Conservation (phyloP, 768 basidiomycete genomes). For the Russula olivacea region DNA sequence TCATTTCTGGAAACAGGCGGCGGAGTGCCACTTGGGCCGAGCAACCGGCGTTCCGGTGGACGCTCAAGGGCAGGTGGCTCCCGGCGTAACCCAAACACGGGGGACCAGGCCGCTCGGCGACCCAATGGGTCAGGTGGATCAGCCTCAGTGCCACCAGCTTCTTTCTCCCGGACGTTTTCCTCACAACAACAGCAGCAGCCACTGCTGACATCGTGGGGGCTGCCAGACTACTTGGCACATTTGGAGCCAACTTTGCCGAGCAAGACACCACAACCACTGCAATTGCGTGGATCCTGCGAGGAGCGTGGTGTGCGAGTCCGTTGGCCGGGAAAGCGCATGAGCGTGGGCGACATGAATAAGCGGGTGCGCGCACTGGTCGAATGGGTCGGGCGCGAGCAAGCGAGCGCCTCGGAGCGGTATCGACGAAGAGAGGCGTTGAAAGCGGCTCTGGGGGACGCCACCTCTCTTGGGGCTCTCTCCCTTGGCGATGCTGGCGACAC, state of each 20-base stretch:
- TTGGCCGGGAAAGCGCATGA: conserved; percentile 92
- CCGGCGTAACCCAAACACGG: conserved; percentile 40
- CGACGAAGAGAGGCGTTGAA: conserved; percentile 64
- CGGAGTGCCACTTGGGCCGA: conserved; percentile 11
- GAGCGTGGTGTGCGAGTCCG: conserved; percentile 83
- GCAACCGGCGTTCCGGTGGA: conserved; percentile 39
- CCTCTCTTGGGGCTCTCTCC: conserved; percentile 10
- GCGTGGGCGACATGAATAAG: conserved; percentile 97
- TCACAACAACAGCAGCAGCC: conserved; percentile 64
- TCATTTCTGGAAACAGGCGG: conserved; percentile 17
- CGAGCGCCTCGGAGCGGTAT: conserved; percentile 62
- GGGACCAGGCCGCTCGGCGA: conserved; percentile 27
- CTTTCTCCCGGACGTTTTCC: conserved; percentile 54
- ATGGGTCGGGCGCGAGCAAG: conserved; percentile 89
- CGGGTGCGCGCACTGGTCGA: conserved; percentile 85
- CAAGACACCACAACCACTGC: conserved; percentile 65
- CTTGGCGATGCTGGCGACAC: conserved; percentile 31
- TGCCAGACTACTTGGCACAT: conserved; percentile 90
- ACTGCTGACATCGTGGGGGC: conserved; percentile 77
- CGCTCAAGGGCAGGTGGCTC: conserved; percentile 41
- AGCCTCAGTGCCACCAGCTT: conserved; percentile 33
- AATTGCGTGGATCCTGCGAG: conserved; percentile 52
- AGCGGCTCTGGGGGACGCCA: conserved; percentile 40
- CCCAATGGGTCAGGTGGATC: conserved; percentile 36
- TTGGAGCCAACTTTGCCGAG: conserved; percentile 79